phyloP scores from a whole-genome alignment of 768 basidiomycete genomes.

The Pisolithus orientalis region DNA sequence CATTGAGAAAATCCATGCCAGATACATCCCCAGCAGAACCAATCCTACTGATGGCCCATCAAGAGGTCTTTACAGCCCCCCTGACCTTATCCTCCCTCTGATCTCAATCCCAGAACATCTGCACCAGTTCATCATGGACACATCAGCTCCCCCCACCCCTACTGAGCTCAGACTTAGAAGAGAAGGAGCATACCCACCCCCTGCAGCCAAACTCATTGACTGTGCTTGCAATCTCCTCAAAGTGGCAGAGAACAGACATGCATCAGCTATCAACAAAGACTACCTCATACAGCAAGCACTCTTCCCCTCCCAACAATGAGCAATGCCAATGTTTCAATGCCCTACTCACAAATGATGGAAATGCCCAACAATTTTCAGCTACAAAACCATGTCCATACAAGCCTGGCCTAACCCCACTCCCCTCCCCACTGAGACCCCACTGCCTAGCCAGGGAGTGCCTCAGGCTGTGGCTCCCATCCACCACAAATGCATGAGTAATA shows the following conservation, averaged over 20 bases:
- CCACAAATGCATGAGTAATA: neutral
- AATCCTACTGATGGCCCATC: conserved; percentile 19
- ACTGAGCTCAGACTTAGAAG: neutral
- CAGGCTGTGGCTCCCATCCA: conserved; percentile 16
- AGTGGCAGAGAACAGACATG: too few species aligned
- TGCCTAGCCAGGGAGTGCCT: conserved; percentile 21
- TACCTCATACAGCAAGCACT: neutral
- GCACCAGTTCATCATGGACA: neutral
- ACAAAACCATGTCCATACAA: conserved; percentile 8
- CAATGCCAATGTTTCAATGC: too few species aligned
- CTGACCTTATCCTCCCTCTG: conserved; percentile 6
- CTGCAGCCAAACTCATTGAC: conserved; percentile 1
- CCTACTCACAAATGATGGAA: too few species aligned
- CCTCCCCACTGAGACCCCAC: conserved; percentile 20
- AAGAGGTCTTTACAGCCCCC: conserved; percentile 2
- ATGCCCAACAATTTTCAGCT: too few species aligned
- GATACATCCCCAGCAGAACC: conserved; percentile 1
- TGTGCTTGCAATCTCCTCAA: too few species aligned
- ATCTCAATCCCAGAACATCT: conserved; percentile 6
- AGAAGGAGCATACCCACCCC: neutral
- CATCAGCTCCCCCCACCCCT: neutral
- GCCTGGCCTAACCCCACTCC: conserved; percentile 3
- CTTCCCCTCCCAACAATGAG: too few species aligned
- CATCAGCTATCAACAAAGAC: too few species aligned
- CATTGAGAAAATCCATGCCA: conserved; percentile 4